These are phyloP conservation scores for Paraphaeosphaeria sporulosa DNA, from an alignment of 2,329 filamentous ascomycete genomes.

Conservation along the genomic window DNA sequence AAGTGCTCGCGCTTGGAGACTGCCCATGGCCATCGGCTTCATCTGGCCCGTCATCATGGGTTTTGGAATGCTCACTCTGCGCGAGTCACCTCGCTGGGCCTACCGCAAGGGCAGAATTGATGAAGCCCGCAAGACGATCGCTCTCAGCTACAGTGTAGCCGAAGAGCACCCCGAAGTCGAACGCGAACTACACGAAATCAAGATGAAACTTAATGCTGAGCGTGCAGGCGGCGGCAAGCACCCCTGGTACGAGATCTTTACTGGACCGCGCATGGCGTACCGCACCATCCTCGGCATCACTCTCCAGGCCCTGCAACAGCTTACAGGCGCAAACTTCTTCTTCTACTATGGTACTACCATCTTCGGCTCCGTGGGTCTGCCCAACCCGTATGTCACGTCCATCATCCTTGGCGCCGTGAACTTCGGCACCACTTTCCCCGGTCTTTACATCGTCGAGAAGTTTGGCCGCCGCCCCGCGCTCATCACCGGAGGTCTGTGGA, in stretches of 20 bases:
- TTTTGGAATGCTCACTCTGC: conserved; percentile 62
- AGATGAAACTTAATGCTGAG: conserved; percentile 63
- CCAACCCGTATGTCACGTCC: conserved; percentile 55
- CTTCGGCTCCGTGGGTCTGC: conserved; percentile 51
- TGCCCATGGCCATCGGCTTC: conserved; percentile 68
- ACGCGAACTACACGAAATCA: conserved; percentile 63
- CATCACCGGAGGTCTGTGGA: conserved; percentile 56
- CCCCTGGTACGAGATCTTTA: conserved; percentile 66
- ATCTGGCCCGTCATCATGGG: conserved; percentile 64
- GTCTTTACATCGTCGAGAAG: conserved; percentile 57
- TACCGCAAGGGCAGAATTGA: conserved; percentile 64
- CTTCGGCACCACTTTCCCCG: conserved; percentile 57
- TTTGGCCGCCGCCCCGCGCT: conserved; percentile 55
- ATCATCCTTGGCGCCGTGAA: conserved; percentile 60
- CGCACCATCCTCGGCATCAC: conserved; percentile 68
- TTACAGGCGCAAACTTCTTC: conserved; percentile 74
- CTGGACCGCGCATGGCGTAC: conserved; percentile 71
- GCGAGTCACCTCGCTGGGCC: conserved; percentile 65
- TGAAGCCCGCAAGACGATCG: conserved; percentile 59
- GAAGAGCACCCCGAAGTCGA: conserved; percentile 63
- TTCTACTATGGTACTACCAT: conserved; percentile 63
- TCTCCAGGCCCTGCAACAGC: conserved; percentile 71
- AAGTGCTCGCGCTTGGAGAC: conserved; percentile 66
- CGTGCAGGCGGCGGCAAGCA: conserved; percentile 46
- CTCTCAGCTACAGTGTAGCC: conserved; percentile 63